These are phyloP conservation scores for Tuber microsphaerosporum DNA, from an alignment of 495 filamentous ascomycete species.

Conservation along the genomic window DNA sequence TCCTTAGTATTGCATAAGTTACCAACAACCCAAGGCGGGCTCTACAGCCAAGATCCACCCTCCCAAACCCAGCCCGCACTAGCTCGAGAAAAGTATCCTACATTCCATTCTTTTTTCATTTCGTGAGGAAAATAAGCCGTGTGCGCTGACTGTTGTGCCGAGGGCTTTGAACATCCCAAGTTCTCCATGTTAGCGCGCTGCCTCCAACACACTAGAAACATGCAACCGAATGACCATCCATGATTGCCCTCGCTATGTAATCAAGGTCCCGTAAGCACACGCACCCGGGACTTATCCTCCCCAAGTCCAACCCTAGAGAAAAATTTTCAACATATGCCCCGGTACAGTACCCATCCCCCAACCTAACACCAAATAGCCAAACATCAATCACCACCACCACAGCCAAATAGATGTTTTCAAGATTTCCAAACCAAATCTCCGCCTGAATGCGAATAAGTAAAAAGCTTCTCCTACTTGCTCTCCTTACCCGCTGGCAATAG, in stretches of 20 bases:
- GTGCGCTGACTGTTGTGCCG: not conserved
- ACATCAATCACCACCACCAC: not conserved
- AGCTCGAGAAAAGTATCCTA: not conserved
- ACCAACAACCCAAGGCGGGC: not conserved
- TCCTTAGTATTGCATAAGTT: not conserved
- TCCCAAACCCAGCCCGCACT: not conserved
- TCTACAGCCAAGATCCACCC: not conserved
- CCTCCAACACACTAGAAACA: not conserved
- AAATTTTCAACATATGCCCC: no score
- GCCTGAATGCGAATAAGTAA: no score
- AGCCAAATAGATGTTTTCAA: no score
- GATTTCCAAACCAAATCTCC: no score
- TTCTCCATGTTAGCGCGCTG: no score
- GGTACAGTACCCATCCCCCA: constrained; percentile 31
- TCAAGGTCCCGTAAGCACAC: not conserved
- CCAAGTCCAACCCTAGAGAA: constrained; percentile 27
- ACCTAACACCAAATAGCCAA: constrained; percentile 5
- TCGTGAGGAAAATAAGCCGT: not conserved
- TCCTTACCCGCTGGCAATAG: no score
- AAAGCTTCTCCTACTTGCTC: no score
- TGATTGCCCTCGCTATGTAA: not conserved
- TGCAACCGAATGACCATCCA: not conserved
- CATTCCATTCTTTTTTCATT: not conserved
- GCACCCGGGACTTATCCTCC: constrained; percentile 31
- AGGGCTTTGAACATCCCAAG: not conserved